Evolutionary conservation across 75 land plant genomes (phyloP).

Genomic region (Ceratopteris richardii): DNA sequence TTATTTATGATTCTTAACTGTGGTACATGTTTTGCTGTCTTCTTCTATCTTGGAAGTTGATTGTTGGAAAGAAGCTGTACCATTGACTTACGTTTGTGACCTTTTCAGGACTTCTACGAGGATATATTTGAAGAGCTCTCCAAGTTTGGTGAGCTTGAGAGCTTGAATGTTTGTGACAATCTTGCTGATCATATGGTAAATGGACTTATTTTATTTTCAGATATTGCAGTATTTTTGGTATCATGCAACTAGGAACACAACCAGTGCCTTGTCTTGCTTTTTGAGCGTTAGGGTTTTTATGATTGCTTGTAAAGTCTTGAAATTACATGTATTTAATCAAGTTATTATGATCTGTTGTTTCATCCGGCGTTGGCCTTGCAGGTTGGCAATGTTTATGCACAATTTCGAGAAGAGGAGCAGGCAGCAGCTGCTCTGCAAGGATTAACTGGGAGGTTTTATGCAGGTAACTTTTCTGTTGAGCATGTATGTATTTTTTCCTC

Average conservation of each 20-base stretch:
- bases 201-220: not conserved
- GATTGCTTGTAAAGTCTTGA: not conserved
- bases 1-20: not conserved
- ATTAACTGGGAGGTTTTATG: slow-evolving; percentile 57
- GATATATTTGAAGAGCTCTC: slow-evolving; percentile 64
- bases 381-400: slow-evolving; percentile 74
- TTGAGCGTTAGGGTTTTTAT: too few relatives aligned
- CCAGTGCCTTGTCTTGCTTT: too few relatives aligned
- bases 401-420: slow-evolving; percentile 62
- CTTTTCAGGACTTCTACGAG: slow-evolving; percentile 58
- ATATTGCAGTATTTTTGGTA: too few relatives aligned
- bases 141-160: slow-evolving; percentile 66
- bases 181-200: slow-evolving; percentile 64
- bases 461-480: too few relatives aligned
- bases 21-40: not conserved
- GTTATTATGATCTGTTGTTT: too few relatives aligned
- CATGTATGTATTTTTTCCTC: too few relatives aligned
- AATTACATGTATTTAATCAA: too few relatives aligned
- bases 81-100: not conserved
- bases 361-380: slow-evolving; percentile 3
- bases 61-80: too few relatives aligned
- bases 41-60: not conserved
- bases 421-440: slow-evolving; percentile 52
- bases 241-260: too few relatives aligned
- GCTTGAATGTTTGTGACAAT: slow-evolving; percentile 61